These are phyloP conservation scores for Globisporangium rhizosaccharum DNA, from an alignment of 352 stramenopile genomes.

Conservation along the genomic window DNA sequence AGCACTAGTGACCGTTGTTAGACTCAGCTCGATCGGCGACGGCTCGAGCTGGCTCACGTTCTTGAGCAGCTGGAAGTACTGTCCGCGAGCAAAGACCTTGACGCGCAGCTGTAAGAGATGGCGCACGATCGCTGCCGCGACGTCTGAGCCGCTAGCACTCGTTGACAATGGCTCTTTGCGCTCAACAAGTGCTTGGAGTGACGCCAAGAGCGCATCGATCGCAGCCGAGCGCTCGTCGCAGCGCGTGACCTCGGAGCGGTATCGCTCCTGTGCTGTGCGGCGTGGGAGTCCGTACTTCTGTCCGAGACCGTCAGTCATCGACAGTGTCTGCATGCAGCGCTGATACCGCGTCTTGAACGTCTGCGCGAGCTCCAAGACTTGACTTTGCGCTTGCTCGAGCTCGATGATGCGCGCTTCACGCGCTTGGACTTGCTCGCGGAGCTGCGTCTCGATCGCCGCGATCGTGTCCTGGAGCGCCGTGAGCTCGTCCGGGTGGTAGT, in stretches of 20 bases:
- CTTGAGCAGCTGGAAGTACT: constrained; percentile 60
- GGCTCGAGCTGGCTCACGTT: constrained; percentile 45
- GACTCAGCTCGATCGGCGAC: constrained; percentile 27
- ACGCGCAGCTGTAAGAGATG: constrained; percentile 50
- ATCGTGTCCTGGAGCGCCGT: constrained; percentile 34
- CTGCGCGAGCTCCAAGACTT: constrained; percentile 27
- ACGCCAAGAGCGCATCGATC: constrained; percentile 57
- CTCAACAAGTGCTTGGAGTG: constrained; percentile 37
- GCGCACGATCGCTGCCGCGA: constrained; percentile 25
- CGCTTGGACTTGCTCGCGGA: constrained; percentile 25
- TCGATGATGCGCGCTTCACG: constrained; percentile 31
- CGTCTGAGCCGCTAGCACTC: neutral
- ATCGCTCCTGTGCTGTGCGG: constrained; percentile 76
- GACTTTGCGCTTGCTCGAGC: constrained; percentile 25
- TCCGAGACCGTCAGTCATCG: constrained; percentile 85
- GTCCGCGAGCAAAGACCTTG: constrained; percentile 48
- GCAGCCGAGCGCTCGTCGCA: constrained; percentile 60
- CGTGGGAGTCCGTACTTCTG: constrained; percentile 87
- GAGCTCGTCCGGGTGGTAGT: constrained; percentile 84
- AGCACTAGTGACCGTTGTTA: neutral
- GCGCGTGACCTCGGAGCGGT: constrained; percentile 77
- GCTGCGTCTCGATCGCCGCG: constrained; percentile 29
- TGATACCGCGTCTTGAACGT: constrained; percentile 72
- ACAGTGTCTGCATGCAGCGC: constrained; percentile 67
- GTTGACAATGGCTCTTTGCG: constrained; percentile 8